These are phyloP conservation scores for Tulasnella sp. DNA, from an alignment of 768 basidiomycete genomes.

Conservation along the genomic window DNA sequence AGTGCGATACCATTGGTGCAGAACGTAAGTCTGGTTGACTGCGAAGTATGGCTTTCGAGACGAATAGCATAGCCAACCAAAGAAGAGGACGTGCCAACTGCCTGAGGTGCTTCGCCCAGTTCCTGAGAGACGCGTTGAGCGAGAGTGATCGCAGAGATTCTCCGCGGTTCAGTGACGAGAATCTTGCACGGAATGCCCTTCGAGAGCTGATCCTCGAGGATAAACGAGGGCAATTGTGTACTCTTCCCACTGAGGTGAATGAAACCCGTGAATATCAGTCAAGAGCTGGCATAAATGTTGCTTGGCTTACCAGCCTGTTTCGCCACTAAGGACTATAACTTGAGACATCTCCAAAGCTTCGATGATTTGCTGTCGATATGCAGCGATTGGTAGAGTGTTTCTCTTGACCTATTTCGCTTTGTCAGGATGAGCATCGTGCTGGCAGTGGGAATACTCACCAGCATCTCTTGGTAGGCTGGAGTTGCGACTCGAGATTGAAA, in stretches of 20 bases:
- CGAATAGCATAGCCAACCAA: conserved; percentile 94
- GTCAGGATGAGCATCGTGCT: neutral
- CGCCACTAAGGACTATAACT: conserved; percentile 81
- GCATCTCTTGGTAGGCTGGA: conserved; percentile 78
- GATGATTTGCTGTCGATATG: conserved; percentile 70
- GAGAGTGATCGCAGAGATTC: conserved; percentile 93
- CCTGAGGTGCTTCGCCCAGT: conserved; percentile 76
- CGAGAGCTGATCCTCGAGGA: conserved; percentile 83
- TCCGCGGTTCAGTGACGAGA: conserved; percentile 90
- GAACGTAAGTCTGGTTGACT: conserved; percentile 73
- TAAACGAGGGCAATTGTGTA: conserved; percentile 90
- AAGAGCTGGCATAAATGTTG: conserved; percentile 37
- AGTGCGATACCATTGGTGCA: conserved; percentile 94
- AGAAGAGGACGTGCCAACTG: conserved; percentile 70
- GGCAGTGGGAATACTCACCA: conserved; percentile 50
- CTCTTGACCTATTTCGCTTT: conserved; percentile 56
- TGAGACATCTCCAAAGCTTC: conserved; percentile 67
- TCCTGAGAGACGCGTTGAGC: conserved; percentile 93
- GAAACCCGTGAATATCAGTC: neutral
- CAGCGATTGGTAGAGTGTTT: conserved; percentile 78
- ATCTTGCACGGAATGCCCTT: conserved; percentile 82
- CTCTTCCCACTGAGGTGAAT: conserved; percentile 74
- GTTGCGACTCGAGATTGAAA: conserved; percentile 62
- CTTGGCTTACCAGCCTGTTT: conserved; percentile 61
- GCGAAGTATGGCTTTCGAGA: conserved; percentile 79